Base-by-base conservation (phyloP, 108 stramenopile species). In the Skeletonema potamos region DNA sequence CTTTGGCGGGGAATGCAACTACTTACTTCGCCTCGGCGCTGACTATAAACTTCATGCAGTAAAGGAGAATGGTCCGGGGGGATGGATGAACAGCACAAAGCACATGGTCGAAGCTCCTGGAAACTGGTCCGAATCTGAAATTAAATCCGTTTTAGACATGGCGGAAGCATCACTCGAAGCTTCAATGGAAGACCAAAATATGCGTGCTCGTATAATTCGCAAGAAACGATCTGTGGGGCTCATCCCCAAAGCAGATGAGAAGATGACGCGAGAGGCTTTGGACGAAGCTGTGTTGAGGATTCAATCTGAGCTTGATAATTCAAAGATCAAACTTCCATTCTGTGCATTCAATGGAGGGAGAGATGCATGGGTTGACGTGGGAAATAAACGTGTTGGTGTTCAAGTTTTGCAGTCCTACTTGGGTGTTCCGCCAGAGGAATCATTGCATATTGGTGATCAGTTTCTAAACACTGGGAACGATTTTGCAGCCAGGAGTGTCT, bases 1-100 rank as follows among this genome's bases (percentile, higher is more conserved):
- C 60, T 92, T 96, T 82, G 97, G 97, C 9, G 97, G 97, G 0
- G 97, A 97, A 73, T 95, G 92, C 72, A 97, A 97, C 70, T 97
- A 96, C 59, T 71, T 97, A 39, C 57, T 65, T 24, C 85, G 81
- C 39, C 82, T 92, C 8, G 90, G 89, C 44, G 72, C 64, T 34
- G 92, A 92, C 56, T 94, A 87, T 62, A 74, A 79, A 61, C 76
- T 97, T 10, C 87, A 93, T 44, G 83, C 91, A 36, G 89, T 92
- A 0, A 76, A 66, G 55, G 94, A 95, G 79, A 58, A 58, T 39
- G 95, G 95, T 12, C 85, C 92, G 11, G 92, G 94, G 58, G 94
- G 94, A 24, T 95, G 94, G 94, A 61, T 90, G 61, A 92, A 89
- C 15, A 75, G 88, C 8, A 96, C 95, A 0, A 85, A 84, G 24